These are phyloP conservation scores for Lolium rigidum DNA, from an alignment of 176 grass and related monocot species.

Conservation along the genomic window DNA sequence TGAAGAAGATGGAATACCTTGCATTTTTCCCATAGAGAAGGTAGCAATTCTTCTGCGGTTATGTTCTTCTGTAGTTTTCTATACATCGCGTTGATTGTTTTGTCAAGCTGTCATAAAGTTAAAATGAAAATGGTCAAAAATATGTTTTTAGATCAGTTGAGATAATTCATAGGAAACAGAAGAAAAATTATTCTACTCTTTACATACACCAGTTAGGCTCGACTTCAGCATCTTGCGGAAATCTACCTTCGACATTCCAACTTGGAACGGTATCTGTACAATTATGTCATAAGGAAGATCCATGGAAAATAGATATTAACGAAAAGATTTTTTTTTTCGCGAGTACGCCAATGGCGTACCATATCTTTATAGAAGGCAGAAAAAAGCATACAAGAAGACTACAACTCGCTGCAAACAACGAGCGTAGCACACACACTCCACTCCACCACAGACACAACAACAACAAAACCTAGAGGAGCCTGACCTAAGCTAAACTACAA, in stretches of 20 bases:
- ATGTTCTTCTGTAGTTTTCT: constrained; percentile 98
- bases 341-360: no score
- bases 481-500: no score
- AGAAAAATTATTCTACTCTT: constrained; percentile 20
- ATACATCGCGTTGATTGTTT: constrained; percentile 91
- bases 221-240: constrained; percentile 92
- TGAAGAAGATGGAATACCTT: constrained; percentile 63
- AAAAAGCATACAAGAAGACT: no score
- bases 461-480: no score
- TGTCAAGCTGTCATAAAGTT: constrained; percentile 74
- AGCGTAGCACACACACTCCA: no score
- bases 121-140: background rate
- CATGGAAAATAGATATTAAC: constrained; percentile 33
- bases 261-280: constrained; percentile 85
- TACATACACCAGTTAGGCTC: constrained; percentile 80
- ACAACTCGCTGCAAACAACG: no score
- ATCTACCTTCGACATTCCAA: constrained; percentile 92
- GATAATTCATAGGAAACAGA: background rate
- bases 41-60: constrained; percentile 84
- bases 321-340: background rate
- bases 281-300: constrained; percentile 17
- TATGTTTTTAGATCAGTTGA: background rate
- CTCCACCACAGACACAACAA: no score
- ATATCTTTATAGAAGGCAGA: no score
- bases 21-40: constrained; percentile 95